Base-by-base conservation (phyloP, 768 basidiomycete genomes). In the Ephemerocybe angulata region DNA sequence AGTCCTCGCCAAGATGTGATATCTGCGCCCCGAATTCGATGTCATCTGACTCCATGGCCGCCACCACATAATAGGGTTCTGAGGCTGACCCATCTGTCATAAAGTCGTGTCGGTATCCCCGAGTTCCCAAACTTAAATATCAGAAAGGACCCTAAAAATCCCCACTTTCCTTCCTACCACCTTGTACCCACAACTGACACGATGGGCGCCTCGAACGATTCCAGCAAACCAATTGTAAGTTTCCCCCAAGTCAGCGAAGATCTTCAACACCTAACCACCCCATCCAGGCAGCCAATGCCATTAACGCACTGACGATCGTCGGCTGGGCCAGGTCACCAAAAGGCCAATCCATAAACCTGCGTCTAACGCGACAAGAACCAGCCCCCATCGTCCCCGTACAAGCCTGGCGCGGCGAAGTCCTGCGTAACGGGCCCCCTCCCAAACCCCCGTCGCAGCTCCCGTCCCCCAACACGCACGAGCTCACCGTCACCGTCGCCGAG, bases 381-480 rank as follows among this genome's bases (percentile, higher is more conserved):
- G 3, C 47, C 17, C 19, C 54, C 21, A 52, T 54, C 8, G 55
- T 58, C 43, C 58, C 58, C 4, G 53, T 57, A 8, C 42, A 40
- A 4, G 61, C 56, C 1, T 52, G 60, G 49, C 54, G 59, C 15
- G 60, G 58, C 8, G 59, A 60, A 6, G 52, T 58, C 4, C 53
- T 62, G 0, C 54, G 60, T 1, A 55, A 62, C 47, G 63, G 63
- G 24, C 63, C 63, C 52, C 63, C 63, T n/a, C 10, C 47, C 19
- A 58, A 60, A 42, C 52, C 58, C 10, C 60, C 58, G 3, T 64
- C 61, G 11, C 33, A 40, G 15, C 54, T 64, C 11, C 63, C 63
- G 7, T 53, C 58, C 7, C 52, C 59, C 1, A 56, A 54, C 27
- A 51, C 28, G 28, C 43, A 54, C 37, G 53, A 61, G 41, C 51